These are phyloP conservation scores for Parathielavia appendiculata DNA, from an alignment of 495 filamentous ascomycete species.

Conservation along the genomic window DNA sequence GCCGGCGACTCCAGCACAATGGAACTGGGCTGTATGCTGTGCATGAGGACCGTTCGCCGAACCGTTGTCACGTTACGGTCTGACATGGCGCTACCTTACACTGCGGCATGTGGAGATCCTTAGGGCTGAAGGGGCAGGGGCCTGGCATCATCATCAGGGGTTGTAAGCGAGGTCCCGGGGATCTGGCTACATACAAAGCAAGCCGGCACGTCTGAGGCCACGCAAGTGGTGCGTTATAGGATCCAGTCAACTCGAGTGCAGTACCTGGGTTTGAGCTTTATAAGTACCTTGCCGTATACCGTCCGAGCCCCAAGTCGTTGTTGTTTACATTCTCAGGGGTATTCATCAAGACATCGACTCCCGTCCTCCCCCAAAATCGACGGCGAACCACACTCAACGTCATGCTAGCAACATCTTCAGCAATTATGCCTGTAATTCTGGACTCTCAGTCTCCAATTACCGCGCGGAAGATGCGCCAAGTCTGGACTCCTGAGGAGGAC, in stretches of 20 bases:
- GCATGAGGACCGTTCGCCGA: background rate
- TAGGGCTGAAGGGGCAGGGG: slow-evolving; percentile 8
- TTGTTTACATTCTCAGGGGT: background rate
- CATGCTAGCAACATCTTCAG: background rate
- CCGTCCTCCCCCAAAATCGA: background rate
- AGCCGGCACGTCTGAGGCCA: background rate
- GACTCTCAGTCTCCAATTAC: background rate
- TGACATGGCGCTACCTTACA: background rate
- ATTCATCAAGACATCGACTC: background rate
- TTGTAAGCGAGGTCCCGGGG: slow-evolving; percentile 4
- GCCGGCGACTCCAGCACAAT: slow-evolving; percentile 13
- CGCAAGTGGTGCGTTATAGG: background rate
- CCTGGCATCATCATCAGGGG: background rate
- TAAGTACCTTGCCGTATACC: background rate
- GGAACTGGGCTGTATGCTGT: slow-evolving; percentile 1
- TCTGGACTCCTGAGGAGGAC: slow-evolving; percentile 32
- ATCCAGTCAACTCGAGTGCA: background rate
- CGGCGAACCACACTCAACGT: background rate
- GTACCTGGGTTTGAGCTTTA: background rate
- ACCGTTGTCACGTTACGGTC: slow-evolving; percentile 10
- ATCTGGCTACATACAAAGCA: background rate
- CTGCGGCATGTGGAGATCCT: background rate
- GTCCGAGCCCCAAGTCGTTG: background rate
- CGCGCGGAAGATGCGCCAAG: slow-evolving; percentile 20
- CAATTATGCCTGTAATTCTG: background rate